phyloP scores from a whole-genome alignment of 2,329 filamentous ascomycete genomes.

The Hirsutella minnesotensis region DNA sequence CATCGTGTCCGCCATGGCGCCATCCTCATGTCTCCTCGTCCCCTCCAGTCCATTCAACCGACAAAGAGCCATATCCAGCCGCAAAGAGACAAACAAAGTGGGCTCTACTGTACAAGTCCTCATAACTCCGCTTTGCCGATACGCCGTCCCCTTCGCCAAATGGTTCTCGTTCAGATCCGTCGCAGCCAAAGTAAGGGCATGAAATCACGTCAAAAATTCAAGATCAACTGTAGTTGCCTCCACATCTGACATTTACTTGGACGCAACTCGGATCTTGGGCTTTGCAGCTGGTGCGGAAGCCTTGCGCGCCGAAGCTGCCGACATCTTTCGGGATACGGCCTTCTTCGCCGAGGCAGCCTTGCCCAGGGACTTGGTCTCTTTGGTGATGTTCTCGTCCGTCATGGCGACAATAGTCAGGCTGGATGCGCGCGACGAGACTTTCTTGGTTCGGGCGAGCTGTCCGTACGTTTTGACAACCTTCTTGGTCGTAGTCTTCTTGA shows the following conservation, averaged over 20 bases:
- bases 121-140: neutral
- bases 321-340: neutral
- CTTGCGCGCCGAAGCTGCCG: neutral
- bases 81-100: neutral
- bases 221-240: neutral
- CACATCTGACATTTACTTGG: neutral
- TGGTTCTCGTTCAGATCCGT: neutral
- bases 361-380: neutral
- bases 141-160: neutral
- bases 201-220: no score
- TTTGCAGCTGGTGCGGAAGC: neutral
- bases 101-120: neutral
- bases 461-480: neutral
- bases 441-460: conserved; percentile 12
- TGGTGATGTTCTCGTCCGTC: neutral
- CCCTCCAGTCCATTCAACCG: no score
- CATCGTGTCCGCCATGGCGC: no score
- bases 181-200: neutral
- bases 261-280: neutral
- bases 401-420: conserved; percentile 9
- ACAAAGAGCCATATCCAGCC: neutral
- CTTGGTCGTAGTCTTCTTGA: conserved; percentile 17
- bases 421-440: conserved; percentile 10
- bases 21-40: no score
- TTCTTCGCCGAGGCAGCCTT: neutral